Conservation (phyloP, 345 rosid species). For the Kandelia obovata region DNA sequence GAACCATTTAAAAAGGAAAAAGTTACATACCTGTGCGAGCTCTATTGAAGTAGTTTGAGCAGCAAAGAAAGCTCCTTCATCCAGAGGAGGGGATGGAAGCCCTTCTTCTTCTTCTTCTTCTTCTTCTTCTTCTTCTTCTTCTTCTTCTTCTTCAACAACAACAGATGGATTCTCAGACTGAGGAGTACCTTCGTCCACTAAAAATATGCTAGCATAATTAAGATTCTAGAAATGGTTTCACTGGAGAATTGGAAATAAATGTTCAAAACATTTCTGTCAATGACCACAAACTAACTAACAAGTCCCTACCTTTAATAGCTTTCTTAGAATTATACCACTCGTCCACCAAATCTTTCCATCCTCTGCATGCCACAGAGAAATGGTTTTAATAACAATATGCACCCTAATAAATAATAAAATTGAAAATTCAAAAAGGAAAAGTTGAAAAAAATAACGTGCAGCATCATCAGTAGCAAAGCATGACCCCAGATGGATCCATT, state of each 20-base stretch:
- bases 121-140: slow-evolving; percentile 33
- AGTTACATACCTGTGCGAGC: slow-evolving; percentile 56
- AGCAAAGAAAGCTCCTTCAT: slow-evolving; percentile 68
- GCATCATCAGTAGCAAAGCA: too few relatives aligned
- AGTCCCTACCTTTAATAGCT: slow-evolving; percentile 46
- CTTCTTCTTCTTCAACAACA: slow-evolving; percentile 72
- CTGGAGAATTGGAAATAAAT: slow-evolving; percentile 13
- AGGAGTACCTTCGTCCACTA: slow-evolving; percentile 71
- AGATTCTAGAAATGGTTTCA: slow-evolving; percentile 22
- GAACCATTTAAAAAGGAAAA: slow-evolving; percentile 1
- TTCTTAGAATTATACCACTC: slow-evolving; percentile 71
- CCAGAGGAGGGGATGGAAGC: slow-evolving; percentile 93
- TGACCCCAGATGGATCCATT: too few relatives aligned
- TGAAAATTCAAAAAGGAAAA: not conserved
- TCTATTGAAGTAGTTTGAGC: slow-evolving; percentile 67
- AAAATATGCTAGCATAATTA: slow-evolving; percentile 17
- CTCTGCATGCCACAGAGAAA: slow-evolving; percentile 38
- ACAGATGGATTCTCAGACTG: slow-evolving; percentile 85
- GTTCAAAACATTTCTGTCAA: slow-evolving; percentile 2
- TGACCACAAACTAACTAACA: slow-evolving; percentile 5
- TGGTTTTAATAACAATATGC: not conserved
- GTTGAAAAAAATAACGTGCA: too few relatives aligned
- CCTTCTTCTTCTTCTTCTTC: slow-evolving; percentile 79
- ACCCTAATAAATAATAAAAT: not conserved
- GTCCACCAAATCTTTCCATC: slow-evolving; percentile 85